A percentile compares a stretch with the other conserved stretches of the same genome.
Conservation (phyloP, 139 green algal species). For the Marvania coccoides region DNA sequence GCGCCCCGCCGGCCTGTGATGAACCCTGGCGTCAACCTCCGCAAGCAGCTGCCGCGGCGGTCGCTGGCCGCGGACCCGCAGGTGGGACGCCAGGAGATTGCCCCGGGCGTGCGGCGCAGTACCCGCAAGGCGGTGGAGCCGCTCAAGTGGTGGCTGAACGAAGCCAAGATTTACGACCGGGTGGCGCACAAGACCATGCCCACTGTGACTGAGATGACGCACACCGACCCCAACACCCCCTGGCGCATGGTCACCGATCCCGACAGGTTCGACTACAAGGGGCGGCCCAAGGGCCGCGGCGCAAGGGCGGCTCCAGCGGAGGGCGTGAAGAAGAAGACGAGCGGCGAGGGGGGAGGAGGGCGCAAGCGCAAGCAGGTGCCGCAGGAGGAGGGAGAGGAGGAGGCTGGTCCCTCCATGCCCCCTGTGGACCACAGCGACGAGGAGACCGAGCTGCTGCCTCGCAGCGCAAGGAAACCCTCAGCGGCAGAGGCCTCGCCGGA, state of each 20-base stretch:
- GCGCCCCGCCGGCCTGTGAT: not conserved
- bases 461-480: not conserved
- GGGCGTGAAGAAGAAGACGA: not conserved
- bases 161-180: constrained; percentile 21
- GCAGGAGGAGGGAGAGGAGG: not conserved
- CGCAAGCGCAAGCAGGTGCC: no score
- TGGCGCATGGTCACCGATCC: constrained; percentile 25
- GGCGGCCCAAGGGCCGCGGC: not conserved
- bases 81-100: constrained; percentile 17
- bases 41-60: constrained; percentile 22
- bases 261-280: not conserved
- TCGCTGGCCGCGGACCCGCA: not conserved
- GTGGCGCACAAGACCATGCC: constrained; percentile 30
- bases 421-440: not conserved
- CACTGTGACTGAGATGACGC: constrained; percentile 13
- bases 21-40: constrained; percentile 12
- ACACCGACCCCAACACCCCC: constrained; percentile 19
- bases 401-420: not conserved
- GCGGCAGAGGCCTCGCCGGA: not conserved
- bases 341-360: not conserved
- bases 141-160: constrained; percentile 32
- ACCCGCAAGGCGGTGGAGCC: constrained; percentile 2
- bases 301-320: not conserved
- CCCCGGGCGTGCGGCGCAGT: constrained; percentile 19
- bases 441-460: not conserved